Base-by-base conservation (phyloP, 106 monocot species). In the Narthecium ossifragum region DNA sequence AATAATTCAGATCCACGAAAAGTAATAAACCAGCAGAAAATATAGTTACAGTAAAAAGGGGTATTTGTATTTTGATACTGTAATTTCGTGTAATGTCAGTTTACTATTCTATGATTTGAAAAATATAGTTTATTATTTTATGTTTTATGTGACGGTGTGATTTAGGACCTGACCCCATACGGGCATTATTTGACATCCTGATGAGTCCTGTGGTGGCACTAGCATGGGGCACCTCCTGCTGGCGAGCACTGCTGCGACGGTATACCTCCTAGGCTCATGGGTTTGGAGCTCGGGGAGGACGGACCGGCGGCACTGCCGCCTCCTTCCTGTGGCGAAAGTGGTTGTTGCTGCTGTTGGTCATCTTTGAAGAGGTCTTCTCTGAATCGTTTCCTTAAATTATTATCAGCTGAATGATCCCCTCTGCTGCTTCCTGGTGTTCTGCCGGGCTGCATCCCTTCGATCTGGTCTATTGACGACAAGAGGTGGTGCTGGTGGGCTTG, bases 301-400 rank as follows among this genome's bases (percentile, higher is more conserved):
- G 60, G 51, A 4, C 51, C 53, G 15, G 43, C 68, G 2, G 40
- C 56, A 0, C 37, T 40, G 29, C 32, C 49, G 18, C 31, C 40
- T 2, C 58, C 46, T 47, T 63, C 47, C 20, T 57, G 65, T 17
- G 45, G 47, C 24, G 21, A 47, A 3, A n/a, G 11, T n/a, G 34
- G 47, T 34, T 46, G 36, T 17, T 46, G 53, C 34, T 55, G 29
- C 32, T 65, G 60, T 22, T 67, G 65, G 30, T 89, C 90, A 0
- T 90, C 90, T 50, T 90, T 86, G 65, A 82, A 85, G 3, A 80
- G 72, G 38, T 86, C 86, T 27, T 83, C 91, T 69, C 91, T 76
- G 50, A 65, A 78, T 6, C 86, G 65, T 51, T 91, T 91, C 64
- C 82, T 68, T 46, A 82, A 57, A 53, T 77, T 79, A 1, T 60